Evolutionary conservation across 176 grass and related monocot species (phyloP), one percentile per base, ranked within the genome.

Genomic region (Poa annua): DNA sequence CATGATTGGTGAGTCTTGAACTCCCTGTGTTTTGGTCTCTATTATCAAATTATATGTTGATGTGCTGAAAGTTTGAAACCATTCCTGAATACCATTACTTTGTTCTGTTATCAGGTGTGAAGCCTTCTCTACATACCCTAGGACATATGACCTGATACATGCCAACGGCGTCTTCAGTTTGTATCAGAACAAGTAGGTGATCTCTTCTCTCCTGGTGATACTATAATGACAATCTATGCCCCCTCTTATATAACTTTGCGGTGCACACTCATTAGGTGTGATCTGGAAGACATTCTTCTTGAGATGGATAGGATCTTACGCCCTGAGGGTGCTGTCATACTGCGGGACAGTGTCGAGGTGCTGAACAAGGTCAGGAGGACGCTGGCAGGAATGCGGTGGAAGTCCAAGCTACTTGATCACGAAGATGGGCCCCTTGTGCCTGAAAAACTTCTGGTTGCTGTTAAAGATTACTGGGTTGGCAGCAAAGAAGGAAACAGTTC

Each of bases 221-320:
- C 41, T 38, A 64, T 22, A 26, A 71, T 15, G 15, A 34, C n/a
- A 54, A 68, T 6, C 38, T 24, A 6, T 74, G 32, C 14, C 15
- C 15, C 35, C 1, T 57, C 0, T 54, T 74, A 85, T 53, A 70
- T 51, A 38, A 34, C 6, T 54, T 25, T 77, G 12, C 41, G 65
- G 47, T 48, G 47, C 47, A 48, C 81, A 71, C 16, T 77, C 70
- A 83, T 14, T 74, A 94, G 88, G 67, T 97, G 90, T 83, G 55
- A 85, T 1, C 57, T 80, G 71, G 91, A 94, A 88, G 91, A 94
- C 74, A 94, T 94, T 78, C 91, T 97, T 88, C 54, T 94, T 66
- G 94, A 97, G 87, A 97, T 97, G 92, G 94, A 97, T 85, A 87
- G 94, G 67, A 97, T 94, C 69, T 83, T 97, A 76, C 87, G 90